Evolutionary conservation across 331 rosid genomes (phyloP), one percentile per base, ranked within the genome.

Genomic region (Dryas integrifolia): DNA sequence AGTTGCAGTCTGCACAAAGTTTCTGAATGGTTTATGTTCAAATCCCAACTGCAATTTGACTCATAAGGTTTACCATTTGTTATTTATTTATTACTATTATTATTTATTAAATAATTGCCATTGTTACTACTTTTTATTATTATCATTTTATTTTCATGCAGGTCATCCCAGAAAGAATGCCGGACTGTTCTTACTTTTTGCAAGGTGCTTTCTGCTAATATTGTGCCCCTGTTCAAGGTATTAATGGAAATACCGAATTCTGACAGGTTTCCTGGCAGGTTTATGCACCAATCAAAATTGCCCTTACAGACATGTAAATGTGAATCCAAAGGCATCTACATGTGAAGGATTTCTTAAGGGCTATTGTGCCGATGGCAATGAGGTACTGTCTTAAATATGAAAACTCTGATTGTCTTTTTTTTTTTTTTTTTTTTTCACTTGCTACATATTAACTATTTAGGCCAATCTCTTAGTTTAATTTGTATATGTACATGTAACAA

Each of bases 151-250:
- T 82, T 11, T 40, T 72, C 73, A 45, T 78, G 80, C 93, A 95
- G 98, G 92, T 92, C 79, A 88, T 95, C 77, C 99, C 97, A 1
- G 97, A 95, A 85, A 90, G 98, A 82, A 95, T 95, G 98, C 98
- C 90, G 1, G 98, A 89, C 81, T 95, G 98, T 78, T 95, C 97
- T 65, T 95, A 82, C 87, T 95, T 81, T 79, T 77, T 89, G 87
- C 99, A 88, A 92, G 98, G 98, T 92, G 78, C 62, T 67, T 73
- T 73, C 68, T 67, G 18, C 74, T 47, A 38, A 50, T 35, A 61
- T 74, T 67, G 9, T 9, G 15, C 55, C 35, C 1, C 35, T 76
- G 72, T 58, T 68, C 52, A 9, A 72, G 55, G 55, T 73, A 67
- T 51, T 71, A 43, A 63, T 74, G 35, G 76, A 62, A 80, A 30